Evolutionary conservation across 2,329 filamentous ascomycete genomes (phyloP).

Genomic region (Sarocladium kiliense): DNA sequence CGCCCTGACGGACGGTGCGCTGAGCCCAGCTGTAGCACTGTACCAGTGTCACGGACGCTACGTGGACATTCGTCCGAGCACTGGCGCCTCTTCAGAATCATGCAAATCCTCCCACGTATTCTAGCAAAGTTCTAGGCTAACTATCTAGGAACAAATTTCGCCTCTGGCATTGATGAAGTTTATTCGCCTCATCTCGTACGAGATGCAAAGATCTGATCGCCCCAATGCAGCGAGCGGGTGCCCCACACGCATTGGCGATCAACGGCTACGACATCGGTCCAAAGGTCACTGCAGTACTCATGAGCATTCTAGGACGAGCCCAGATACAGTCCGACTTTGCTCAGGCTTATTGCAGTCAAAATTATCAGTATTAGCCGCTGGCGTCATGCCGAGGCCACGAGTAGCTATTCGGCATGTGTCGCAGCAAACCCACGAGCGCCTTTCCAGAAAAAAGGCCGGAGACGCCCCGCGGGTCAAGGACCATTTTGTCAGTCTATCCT

Average conservation of each 20-base stretch:
- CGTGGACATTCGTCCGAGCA: too few species aligned
- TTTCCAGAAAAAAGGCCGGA: neutral
- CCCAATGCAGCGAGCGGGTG: neutral
- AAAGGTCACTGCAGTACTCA: neutral
- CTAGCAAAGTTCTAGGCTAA: too few species aligned
- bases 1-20: neutral
- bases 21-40: neutral
- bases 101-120: too few species aligned
- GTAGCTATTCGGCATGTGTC: neutral
- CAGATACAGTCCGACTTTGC: neutral
- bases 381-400: neutral
- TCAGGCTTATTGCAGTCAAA: neutral
- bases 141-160: too few species aligned
- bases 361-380: neutral
- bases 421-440: neutral
- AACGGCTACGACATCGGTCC: neutral
- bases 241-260: conserved; percentile 9
- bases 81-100: too few species aligned
- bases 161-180: neutral
- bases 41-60: too few species aligned
- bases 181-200: neutral
- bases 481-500: neutral
- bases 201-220: conserved; percentile 5
- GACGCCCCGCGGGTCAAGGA: neutral
- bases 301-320: neutral